phyloP scores from a whole-genome alignment of 371 early-diverging fungal species.

The Mucor mucedo region DNA sequence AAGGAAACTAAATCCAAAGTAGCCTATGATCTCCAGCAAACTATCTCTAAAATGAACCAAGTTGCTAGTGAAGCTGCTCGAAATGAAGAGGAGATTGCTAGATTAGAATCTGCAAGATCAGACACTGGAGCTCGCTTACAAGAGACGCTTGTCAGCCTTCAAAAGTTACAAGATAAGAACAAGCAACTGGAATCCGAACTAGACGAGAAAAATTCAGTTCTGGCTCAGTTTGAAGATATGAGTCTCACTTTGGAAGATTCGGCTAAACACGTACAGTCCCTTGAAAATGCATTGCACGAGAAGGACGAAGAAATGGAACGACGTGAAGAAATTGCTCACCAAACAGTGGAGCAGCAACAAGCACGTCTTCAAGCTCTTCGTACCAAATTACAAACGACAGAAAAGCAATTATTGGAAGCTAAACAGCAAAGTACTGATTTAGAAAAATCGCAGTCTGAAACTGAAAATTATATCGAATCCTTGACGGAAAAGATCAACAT shows the following conservation, averaged over 20 bases:
- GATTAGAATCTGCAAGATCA: conserved; percentile 11
- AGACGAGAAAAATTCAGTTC: not conserved
- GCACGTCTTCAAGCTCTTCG: conserved; percentile 3
- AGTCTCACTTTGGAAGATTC: not conserved
- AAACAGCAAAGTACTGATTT: not conserved
- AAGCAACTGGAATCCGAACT: conserved; percentile 10
- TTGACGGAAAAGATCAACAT: conserved; percentile 4
- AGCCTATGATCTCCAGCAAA: conserved; percentile 10
- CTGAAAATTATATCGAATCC: not conserved
- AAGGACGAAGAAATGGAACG: conserved; percentile 8
- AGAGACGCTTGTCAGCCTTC: conserved; percentile 10
- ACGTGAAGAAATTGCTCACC: not conserved
- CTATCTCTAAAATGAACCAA: conserved; percentile 4
- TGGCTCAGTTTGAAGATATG: conserved; percentile 2
- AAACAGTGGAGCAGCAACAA: conserved; percentile 14
- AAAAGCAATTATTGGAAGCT: conserved; percentile 10
- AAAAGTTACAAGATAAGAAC: not conserved
- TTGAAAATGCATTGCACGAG: conserved; percentile 6
- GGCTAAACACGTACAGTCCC: not conserved
- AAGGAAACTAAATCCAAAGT: conserved; percentile 10
- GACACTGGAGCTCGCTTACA: conserved; percentile 17
- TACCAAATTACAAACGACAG: conserved; percentile 8
- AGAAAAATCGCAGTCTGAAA: conserved; percentile 7
- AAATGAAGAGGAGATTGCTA: conserved; percentile 18
- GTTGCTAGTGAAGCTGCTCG: conserved; percentile 12